Evolutionary conservation across 805 yeast genomes (phyloP).

Genomic region (Sungouiella blattae): DNA sequence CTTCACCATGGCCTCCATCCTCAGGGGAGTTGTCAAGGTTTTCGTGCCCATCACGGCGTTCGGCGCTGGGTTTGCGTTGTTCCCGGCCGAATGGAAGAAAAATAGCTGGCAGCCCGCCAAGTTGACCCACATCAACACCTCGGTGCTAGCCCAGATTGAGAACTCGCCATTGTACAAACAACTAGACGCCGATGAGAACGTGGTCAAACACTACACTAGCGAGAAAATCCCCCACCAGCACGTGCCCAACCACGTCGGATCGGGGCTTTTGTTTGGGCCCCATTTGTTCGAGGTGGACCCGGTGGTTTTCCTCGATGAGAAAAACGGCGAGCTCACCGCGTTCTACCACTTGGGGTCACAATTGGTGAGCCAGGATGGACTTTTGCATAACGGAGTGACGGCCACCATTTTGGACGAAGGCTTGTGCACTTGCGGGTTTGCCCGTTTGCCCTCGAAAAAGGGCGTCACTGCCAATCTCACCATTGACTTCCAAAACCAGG

Average conservation of each 20-base stretch:
- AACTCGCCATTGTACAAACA: conserved; percentile 28
- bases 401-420: conserved; percentile 82
- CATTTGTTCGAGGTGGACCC: conserved; percentile 75
- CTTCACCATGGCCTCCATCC: conserved; percentile 4
- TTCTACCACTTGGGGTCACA: conserved; percentile 70
- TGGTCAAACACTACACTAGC: conserved; percentile 10
- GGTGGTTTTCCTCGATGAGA: conserved; percentile 51
- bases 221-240: conserved; percentile 53
- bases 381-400: conserved; percentile 77
- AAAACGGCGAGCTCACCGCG: conserved; percentile 52
- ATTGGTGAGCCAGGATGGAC: conserved; percentile 65
- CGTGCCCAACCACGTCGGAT: conserved; percentile 59
- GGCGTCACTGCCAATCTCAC: conserved; percentile 86
- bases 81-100: conserved; percentile 17
- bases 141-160: conserved; percentile 27
- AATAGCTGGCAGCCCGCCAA: conserved; percentile 12
- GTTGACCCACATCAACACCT: conserved; percentile 16
- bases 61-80: conserved; percentile 14
- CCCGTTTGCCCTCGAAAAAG: conserved; percentile 67
- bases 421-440: conserved; percentile 81
- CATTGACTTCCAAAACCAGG: conserved; percentile 62
- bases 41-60: conserved; percentile 15
- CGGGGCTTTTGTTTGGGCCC: conserved; percentile 68
- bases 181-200: conserved; percentile 5
- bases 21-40: conserved; percentile 9